These are phyloP conservation scores for Lichenothelia convexa DNA, from an alignment of 495 filamentous ascomycete species.

Conservation along the genomic window DNA sequence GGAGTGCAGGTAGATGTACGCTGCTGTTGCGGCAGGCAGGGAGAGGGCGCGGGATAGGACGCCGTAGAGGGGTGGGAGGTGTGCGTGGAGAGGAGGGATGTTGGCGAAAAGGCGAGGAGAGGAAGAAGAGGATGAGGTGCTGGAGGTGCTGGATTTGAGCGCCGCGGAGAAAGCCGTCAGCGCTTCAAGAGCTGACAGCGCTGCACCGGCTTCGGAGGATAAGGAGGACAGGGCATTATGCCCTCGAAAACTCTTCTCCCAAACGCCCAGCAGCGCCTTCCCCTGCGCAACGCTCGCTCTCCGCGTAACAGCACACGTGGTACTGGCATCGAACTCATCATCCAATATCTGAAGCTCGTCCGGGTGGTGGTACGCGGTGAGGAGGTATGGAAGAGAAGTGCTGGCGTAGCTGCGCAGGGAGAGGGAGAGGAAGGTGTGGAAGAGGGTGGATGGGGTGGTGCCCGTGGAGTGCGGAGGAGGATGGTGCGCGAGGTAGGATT, in stretches of 20 bases:
- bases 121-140: neutral
- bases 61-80: constrained; percentile 70
- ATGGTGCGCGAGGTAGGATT: constrained; percentile 81
- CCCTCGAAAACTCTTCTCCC: constrained; percentile 32
- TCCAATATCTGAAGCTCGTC: constrained; percentile 41
- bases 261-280: constrained; percentile 68
- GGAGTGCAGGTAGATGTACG: constrained; percentile 71
- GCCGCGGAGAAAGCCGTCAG: constrained; percentile 8
- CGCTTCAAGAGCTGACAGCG: constrained; percentile 1
- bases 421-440: constrained; percentile 58
- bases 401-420: constrained; percentile 62
- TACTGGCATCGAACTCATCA: constrained; percentile 70
- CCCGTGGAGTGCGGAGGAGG: constrained; percentile 11
- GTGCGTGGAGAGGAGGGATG: constrained; percentile 25
- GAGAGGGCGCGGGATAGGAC: constrained; percentile 45
- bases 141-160: neutral
- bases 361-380: constrained; percentile 54
- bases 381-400: constrained; percentile 68
- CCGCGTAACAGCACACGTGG: constrained; percentile 71
- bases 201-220: neutral
- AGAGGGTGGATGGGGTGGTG: constrained; percentile 23
- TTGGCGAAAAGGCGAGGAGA: neutral
- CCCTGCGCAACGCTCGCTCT: constrained; percentile 75
- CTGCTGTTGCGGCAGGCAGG: constrained; percentile 42
- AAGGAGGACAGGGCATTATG: neutral